These are phyloP conservation scores for Cylindrodendrum hubeiense DNA, from an alignment of 2,329 filamentous ascomycete species.

Conservation along the genomic window DNA sequence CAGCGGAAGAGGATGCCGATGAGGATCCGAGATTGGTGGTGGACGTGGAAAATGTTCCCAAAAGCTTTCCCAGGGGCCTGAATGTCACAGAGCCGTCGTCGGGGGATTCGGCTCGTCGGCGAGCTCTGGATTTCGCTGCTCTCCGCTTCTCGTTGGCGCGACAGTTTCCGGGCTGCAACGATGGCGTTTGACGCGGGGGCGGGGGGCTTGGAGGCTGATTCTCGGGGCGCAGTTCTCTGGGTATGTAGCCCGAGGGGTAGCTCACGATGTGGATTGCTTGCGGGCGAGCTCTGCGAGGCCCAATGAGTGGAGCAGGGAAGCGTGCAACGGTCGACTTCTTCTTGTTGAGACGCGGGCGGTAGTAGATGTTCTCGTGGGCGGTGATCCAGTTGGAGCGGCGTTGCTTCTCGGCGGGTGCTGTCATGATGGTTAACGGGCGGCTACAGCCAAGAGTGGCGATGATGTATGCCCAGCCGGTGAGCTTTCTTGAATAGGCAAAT, in stretches of 20 bases:
- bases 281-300: slow-evolving; percentile 53
- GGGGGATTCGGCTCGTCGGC: slow-evolving; percentile 41
- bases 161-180: slow-evolving; percentile 34
- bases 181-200: slow-evolving; percentile 33
- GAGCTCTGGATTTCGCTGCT: slow-evolving; percentile 46
- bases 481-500: background rate
- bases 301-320: slow-evolving; percentile 55
- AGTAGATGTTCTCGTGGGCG: slow-evolving; percentile 44
- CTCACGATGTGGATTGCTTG: slow-evolving; percentile 59
- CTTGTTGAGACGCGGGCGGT: slow-evolving; percentile 42
- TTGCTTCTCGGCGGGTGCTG: slow-evolving; percentile 38
- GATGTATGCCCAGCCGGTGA: slow-evolving; percentile 37
- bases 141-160: slow-evolving; percentile 21
- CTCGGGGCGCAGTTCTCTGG: slow-evolving; percentile 55
- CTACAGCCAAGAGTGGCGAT: slow-evolving; percentile 37
- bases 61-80: slow-evolving; percentile 26
- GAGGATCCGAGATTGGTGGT: slow-evolving; percentile 1
- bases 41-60: slow-evolving; percentile 20
- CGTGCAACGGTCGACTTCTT: slow-evolving; percentile 39
- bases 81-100: slow-evolving; percentile 14
- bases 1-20: slow-evolving; percentile 2
- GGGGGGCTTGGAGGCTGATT: slow-evolving; percentile 33
- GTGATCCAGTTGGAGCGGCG: slow-evolving; percentile 42
- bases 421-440: slow-evolving; percentile 42
- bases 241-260: slow-evolving; percentile 58